A percentile compares a stretch with the other conserved stretches of the same genome.
Evolutionary conservation across 176 grass and related monocot species (phyloP).

Genomic region (Canna indica): DNA sequence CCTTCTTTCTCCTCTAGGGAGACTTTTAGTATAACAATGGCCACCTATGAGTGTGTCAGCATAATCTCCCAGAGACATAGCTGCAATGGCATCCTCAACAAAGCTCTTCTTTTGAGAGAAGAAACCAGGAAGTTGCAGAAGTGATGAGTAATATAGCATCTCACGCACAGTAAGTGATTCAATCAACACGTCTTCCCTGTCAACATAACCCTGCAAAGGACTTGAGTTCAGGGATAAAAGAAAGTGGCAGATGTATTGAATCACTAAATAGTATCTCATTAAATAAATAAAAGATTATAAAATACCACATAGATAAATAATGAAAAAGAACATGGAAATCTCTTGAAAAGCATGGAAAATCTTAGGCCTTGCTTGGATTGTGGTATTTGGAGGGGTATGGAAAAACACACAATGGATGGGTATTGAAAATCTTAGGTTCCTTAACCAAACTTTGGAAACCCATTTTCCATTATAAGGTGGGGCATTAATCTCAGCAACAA

Average conservation of each 20-base stretch:
- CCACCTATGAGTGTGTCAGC: slow-evolving; percentile 84
- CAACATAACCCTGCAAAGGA: slow-evolving; percentile 64
- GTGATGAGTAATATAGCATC: slow-evolving; percentile 69
- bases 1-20: slow-evolving; percentile 64
- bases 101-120: slow-evolving; percentile 52
- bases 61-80: slow-evolving; percentile 71
- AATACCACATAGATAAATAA: not conserved
- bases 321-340: not conserved
- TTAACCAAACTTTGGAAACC: no score
- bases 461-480: no score
- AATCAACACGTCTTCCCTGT: slow-evolving; percentile 63
- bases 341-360: slow-evolving; percentile 3
- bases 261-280: not conserved
- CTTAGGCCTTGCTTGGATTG: no score
- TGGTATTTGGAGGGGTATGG: no score
- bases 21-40: slow-evolving; percentile 49
- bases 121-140: slow-evolving; percentile 70
- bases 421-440: no score
- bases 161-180: slow-evolving; percentile 85
- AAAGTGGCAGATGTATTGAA: not conserved
- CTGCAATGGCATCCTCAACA: slow-evolving; percentile 66
- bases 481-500: no score
- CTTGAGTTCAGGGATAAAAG: slow-evolving; percentile 1
- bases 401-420: no score
- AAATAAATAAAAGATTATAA: not conserved